Base-by-base conservation (phyloP, 1,139 yeast species). In the Magnusiomyces paraingens region DNA sequence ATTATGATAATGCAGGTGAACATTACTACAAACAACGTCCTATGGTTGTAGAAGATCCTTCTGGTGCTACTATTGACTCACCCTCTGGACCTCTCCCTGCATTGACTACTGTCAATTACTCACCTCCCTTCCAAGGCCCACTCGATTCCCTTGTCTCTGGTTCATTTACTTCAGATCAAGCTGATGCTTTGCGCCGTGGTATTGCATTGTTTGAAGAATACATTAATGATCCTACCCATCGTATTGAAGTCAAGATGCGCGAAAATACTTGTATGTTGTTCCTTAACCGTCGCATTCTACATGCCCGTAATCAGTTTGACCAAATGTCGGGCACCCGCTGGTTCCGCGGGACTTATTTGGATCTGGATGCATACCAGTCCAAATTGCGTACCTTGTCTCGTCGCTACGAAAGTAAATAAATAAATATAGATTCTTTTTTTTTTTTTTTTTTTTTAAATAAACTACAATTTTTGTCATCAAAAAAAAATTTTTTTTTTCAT, bases 71-170 rank as follows among this genome's bases (percentile, higher is more conserved):
- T 20, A 70, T 70, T 42, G 62, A 66, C 0, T 59, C 59, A 8
- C 17, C 38, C 15, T 64, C 73, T 0, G 71, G 70, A 11, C 12
- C 18, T 15, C 63, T 59, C 10, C 73, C 73, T 8, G 66, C 67
- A 43, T 79, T 85, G 55, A 78, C 78, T 58, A 83, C 78, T 51
- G 79, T 86, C 39, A 86, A 85, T 63, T 87, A 86, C 65, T 82
- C 94, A 1, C 95, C 95, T 1, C 94, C 94, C 12, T 87, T 86
- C 72, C 95, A 87, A 64, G 94, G 89, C 0, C 94, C 94, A 0
- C 80, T 82, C 58, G 90, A 84, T 10, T 70, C 59, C 51, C 60
- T 58, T 55, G 63, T 64, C 1, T 58, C 66, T 2, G 60, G 57
- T n/a, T 51, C 56, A 20, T 52, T 57, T 2, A 48, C 59, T 41